Evolutionary conservation across 2,329 filamentous ascomycete species (phyloP).

Genomic region (Cercospora sp.): DNA sequence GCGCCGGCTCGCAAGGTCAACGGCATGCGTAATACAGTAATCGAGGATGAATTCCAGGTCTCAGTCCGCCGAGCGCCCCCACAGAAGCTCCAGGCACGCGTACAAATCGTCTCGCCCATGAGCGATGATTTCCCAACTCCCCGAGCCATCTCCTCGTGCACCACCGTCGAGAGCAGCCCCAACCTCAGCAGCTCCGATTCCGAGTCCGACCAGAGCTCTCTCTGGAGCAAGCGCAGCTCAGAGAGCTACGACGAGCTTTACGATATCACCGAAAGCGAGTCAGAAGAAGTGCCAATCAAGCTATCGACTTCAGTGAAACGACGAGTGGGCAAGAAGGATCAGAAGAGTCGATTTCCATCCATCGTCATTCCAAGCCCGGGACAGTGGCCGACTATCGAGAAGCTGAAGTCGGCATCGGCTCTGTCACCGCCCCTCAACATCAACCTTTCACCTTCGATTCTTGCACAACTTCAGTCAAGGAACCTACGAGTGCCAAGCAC

Average conservation of each 20-base stretch:
- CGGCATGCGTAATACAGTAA: conserved; percentile 62
- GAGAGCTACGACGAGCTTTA: conserved; percentile 86
- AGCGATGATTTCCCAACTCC: conserved; percentile 63
- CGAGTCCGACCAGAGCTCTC: conserved; percentile 38
- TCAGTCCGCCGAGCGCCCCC: conserved; percentile 36
- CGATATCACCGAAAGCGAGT: conserved; percentile 79
- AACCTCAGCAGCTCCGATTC: conserved; percentile 61
- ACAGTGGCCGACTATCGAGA: conserved; percentile 59
- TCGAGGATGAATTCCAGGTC: conserved; percentile 56
- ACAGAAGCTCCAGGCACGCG: conserved; percentile 40
- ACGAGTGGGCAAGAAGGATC: conserved; percentile 31
- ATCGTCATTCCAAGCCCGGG: conserved; percentile 60
- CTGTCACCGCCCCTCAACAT: conserved; percentile 53
- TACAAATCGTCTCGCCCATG: conserved; percentile 45
- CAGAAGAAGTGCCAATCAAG: conserved; percentile 54
- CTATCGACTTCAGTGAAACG: conserved; percentile 55
- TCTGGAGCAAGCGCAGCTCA: conserved; percentile 65
- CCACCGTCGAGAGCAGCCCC: conserved; percentile 53
- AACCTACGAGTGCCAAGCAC: conserved; percentile 67
- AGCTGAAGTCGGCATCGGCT: conserved; percentile 48
- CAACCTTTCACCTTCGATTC: conserved; percentile 48
- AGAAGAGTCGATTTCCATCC: conserved; percentile 55
- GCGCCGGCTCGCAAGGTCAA: conserved; percentile 58
- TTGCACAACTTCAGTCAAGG: conserved; percentile 66
- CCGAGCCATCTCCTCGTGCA: conserved; percentile 26